Evolutionary conservation across 495 filamentous ascomycete species (phyloP).

Genomic region (Penicillium samsonianum): DNA sequence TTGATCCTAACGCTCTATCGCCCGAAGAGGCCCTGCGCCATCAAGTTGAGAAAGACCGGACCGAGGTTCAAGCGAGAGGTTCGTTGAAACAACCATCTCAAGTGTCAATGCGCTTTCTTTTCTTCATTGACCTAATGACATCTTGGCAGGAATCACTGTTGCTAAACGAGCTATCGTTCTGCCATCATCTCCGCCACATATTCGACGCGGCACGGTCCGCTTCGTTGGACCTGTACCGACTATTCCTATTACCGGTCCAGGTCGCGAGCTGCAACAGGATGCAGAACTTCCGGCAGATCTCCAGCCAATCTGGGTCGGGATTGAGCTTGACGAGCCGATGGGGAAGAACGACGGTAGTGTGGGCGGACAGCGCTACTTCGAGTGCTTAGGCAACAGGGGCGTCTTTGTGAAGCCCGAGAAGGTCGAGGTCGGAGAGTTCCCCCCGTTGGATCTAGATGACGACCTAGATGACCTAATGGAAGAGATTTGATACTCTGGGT

Average conservation of each 20-base stretch:
- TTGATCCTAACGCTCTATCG: conserved; percentile 79
- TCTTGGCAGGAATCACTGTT: conserved; percentile 34
- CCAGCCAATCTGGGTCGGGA: conserved; percentile 77
- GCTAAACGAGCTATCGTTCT: conserved; percentile 43
- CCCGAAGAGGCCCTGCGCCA: conserved; percentile 59
- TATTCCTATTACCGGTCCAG: conserved; percentile 62
- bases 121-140: conserved; percentile 2
- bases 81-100: conserved; percentile 37
- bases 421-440: conserved; percentile 85
- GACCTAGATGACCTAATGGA: conserved; percentile 79
- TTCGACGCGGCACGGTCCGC: conserved; percentile 77
- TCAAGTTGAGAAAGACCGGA: conserved; percentile 63
- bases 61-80: conserved; percentile 61
- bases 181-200: conserved; percentile 54
- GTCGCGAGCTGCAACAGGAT: conserved; percentile 21
- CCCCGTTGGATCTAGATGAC: conserved; percentile 56
- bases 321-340: conserved; percentile 81
- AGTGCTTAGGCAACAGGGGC: conserved; percentile 68
- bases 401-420: conserved; percentile 89
- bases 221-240: conserved; percentile 81
- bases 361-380: conserved; percentile 75
- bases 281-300: conserved; percentile 31
- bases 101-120: not conserved
- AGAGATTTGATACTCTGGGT: conserved; percentile 61
- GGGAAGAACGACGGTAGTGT: conserved; percentile 91